Base-by-base conservation (phyloP, 2,329 filamentous ascomycete species). In the Fusarium verrucosum region DNA sequence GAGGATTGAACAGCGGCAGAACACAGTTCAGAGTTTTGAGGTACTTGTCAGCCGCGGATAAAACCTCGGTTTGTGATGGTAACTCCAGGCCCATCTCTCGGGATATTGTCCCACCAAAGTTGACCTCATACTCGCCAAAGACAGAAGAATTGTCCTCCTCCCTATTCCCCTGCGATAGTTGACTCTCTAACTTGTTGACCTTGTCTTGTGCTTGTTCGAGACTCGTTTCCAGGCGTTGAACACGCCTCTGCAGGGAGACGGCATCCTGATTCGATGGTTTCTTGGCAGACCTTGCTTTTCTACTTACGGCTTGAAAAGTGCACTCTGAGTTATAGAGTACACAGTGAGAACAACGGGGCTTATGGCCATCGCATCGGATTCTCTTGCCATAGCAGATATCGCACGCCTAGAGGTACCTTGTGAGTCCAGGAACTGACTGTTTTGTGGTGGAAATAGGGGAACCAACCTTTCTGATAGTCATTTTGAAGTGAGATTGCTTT, bases 321-420 rank as follows among this genome's bases (percentile, higher is more conserved):
- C 65, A 68, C 1, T 41, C 32, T 0, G 36, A 45, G 3, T 50
- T 19, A 9, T 68, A 47, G 2, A 62, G 1, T 2, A 45, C 11
- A 22, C 64, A 68, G 7, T 62, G 36, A 1, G 61, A 57, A 10
- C 65, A 67, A 2, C 60, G 46, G 2, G 64, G 65, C 5, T 50
- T 55, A 5, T 58, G 28, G 0, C 36, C 46, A 17, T 68, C 64
- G 10, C 65, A 68, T 22, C 64, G 57, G 16, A 67, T 67, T 14
- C 56, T 61, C 25, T 52, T 65, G 10, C 26, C 25, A 17, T 68
- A 68, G 28, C 65, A 68, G 3, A 68, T 30, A 8, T 67, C 65
- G 19, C 65, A 68, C 0, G 65, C 60, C 63, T 68, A n/a, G 1
- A 19, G 8, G 3, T 0, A 14, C 3, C 2, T 2, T 6, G 17